Percentiles rank a stretch among this genome's conserved stretches.
Evolutionary conservation across 805 yeast genomes (phyloP).

Genomic region (Hanseniaspora jakobsenii): DNA sequence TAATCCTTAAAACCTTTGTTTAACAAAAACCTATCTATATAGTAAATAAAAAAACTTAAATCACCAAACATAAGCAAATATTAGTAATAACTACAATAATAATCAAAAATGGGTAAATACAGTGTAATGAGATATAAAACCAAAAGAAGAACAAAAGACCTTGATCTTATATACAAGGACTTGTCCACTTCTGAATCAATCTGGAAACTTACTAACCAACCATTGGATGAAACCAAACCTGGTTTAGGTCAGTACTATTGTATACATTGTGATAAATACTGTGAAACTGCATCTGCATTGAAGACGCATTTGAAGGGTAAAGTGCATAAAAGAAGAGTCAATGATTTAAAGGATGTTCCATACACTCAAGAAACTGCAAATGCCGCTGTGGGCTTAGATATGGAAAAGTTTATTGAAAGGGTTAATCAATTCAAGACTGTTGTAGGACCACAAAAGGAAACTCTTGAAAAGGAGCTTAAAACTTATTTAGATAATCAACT

Average conservation of each 20-base stretch:
- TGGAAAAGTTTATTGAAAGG: conserved; percentile 50
- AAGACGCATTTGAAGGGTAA: conserved; percentile 63
- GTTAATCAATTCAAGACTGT: conserved; percentile 49
- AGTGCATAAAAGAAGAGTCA: conserved; percentile 76
- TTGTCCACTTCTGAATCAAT: conserved; percentile 54
- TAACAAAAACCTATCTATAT: no score
- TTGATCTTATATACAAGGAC: conserved; percentile 73
- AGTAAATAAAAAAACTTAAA: no score
- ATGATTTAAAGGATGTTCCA: conserved; percentile 62
- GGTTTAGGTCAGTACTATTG: conserved; percentile 94
- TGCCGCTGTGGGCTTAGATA: conserved; percentile 75
- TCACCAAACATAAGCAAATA: no score
- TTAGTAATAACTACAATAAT: no score
- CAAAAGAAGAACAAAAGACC: conserved; percentile 71
- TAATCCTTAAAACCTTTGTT: no score
- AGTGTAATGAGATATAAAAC: conserved; percentile 80
- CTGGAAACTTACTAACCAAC: conserved; percentile 59
- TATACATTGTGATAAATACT: conserved; percentile 86
- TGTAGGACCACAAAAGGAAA: conserved; percentile 37
- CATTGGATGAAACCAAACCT: conserved; percentile 76
- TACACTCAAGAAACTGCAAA: conserved; percentile 81
- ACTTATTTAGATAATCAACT: conserved; percentile 23
- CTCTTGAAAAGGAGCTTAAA: conserved; percentile 32
- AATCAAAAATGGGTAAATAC: conserved; percentile 74
- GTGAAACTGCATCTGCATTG: conserved; percentile 63